A percentile compares a stretch with the other conserved stretches of the same genome.
phyloP scores from a whole-genome alignment of 306 rosid genomes.

The Vigna hirtella region DNA sequence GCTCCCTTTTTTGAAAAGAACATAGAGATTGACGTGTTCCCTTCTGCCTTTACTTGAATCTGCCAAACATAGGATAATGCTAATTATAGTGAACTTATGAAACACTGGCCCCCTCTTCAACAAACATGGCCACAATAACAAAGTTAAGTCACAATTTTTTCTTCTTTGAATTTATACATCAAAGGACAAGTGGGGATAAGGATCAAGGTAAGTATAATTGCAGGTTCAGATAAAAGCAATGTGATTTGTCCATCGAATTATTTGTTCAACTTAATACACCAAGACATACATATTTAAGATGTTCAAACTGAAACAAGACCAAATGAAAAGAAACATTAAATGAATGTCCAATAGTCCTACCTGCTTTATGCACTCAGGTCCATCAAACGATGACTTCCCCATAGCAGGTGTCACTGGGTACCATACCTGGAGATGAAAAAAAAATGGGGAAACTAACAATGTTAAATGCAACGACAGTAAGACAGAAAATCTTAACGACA shows the following conservation, averaged over 20 bases:
- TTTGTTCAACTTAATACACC: conserved; percentile 8
- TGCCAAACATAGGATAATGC: conserved; percentile 46
- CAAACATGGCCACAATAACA: background rate
- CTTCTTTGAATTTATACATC: conserved; percentile 3
- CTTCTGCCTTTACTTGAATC: conserved; percentile 69
- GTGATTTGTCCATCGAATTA: conserved; percentile 4
- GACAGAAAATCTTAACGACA: background rate
- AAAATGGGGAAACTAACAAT: background rate
- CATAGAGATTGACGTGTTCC: conserved; percentile 62
- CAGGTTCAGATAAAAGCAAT: conserved; percentile 23
- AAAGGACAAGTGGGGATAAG: conserved; percentile 20
- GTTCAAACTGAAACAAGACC: background rate
- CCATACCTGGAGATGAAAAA: conserved; percentile 66
- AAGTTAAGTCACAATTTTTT: no score
- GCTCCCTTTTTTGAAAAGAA: conserved; percentile 65
- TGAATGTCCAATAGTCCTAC: conserved; percentile 46
- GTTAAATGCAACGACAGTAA: background rate
- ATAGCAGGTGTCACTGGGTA: conserved; percentile 85
- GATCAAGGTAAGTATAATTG: conserved; percentile 3
- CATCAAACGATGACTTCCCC: conserved; percentile 89
- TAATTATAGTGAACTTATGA: background rate
- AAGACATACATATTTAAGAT: background rate
- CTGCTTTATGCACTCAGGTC: conserved; percentile 88
- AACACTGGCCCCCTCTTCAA: background rate
- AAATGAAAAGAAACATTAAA: conserved; percentile 22